Base-by-base conservation (phyloP, 2,329 filamentous ascomycete species). In the Xylaria sp. region DNA sequence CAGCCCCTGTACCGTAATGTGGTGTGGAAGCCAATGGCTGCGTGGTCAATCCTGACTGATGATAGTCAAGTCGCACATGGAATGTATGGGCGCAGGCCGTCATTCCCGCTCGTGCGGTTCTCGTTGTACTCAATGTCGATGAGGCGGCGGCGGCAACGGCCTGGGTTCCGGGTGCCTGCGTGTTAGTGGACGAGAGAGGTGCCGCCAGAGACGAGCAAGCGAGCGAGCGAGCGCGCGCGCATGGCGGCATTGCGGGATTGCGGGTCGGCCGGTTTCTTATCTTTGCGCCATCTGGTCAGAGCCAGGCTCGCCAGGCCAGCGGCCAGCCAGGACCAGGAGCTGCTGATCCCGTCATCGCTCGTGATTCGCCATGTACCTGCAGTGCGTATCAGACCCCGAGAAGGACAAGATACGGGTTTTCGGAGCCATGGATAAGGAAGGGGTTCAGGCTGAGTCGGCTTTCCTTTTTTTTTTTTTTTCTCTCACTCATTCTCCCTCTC, bases 281-380 rank as follows among this genome's bases (percentile, higher is more conserved):
- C 68, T 70, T 70, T 70, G 68, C 68, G 65, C 65, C 68, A 70
- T 70, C 65, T 54, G 68, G 44, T 68, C 50, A 37, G 34, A 10
- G 34, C 34, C 34, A 37, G 34, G 34, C 28, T 28, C 28, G 28
- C 28, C 5, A 28, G 28, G 28, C 28, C 28, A 28, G 28, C 28
- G 28, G 28, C 28, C 28, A 28, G 28, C 28, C 28, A 37, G 8
- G 57, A n/a, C 68, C 55, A 68, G 65, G 68, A 68, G 60, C 56
- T 62, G 68, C 56, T 70, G 64, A 65, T 70, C 65, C 57, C 68
- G 56, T 52, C 65, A 56, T 63, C 56, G 59, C 68, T 39, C 56
- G 44, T 70, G 65, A 70, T 70, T 70, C 68, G 68, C 62, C 56
- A 65, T 48, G 68, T 70, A 70, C 68, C 68, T 70, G 68, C 68